Conservation (phyloP, 192 early-diverging fungal genomes). For the Coemansia sp. region DNA sequence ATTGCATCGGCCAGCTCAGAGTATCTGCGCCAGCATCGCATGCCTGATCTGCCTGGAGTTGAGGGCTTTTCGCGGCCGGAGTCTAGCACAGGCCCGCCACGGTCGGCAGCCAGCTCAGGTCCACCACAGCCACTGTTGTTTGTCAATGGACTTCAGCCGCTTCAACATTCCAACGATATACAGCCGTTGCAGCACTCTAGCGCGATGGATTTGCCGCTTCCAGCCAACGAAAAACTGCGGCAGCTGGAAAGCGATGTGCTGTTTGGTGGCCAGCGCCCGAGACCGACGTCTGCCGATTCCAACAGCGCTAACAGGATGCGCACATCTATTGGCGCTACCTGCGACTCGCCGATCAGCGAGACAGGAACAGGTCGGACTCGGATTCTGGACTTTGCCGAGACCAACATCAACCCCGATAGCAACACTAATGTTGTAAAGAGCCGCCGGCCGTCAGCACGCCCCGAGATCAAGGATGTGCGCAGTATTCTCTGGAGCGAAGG, state of each 20-base stretch:
- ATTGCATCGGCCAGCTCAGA: slow-evolving; percentile 24
- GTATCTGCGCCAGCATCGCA: slow-evolving; percentile 5
- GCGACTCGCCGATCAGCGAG: slow-evolving; percentile 44
- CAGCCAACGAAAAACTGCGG: slow-evolving; percentile 25
- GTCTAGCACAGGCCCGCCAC: slow-evolving; percentile 4
- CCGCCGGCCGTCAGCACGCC: slow-evolving; percentile 37
- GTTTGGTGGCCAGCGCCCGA: slow-evolving; percentile 16
- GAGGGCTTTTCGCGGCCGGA: slow-evolving; percentile 18
- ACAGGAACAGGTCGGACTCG: slow-evolving; percentile 46
- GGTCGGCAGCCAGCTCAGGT: too few species aligned
- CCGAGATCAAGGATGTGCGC: slow-evolving; percentile 42
- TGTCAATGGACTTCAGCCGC: neutral
- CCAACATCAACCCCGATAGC: slow-evolving; percentile 9
- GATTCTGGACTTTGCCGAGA: slow-evolving; percentile 45
- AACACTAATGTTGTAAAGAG: neutral
- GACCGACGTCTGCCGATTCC: neutral
- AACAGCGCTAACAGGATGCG: neutral
- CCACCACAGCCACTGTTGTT: too few species aligned
- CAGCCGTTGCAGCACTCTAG: neutral
- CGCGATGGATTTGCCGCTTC: slow-evolving; percentile 10
- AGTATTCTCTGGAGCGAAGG: slow-evolving; percentile 33
- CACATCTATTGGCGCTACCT: neutral
- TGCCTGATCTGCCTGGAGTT: slow-evolving; percentile 22
- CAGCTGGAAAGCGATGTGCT: slow-evolving; percentile 30
- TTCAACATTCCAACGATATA: neutral